Conservation (phyloP, 306 rosid species). For the Gillenia trifoliata region DNA sequence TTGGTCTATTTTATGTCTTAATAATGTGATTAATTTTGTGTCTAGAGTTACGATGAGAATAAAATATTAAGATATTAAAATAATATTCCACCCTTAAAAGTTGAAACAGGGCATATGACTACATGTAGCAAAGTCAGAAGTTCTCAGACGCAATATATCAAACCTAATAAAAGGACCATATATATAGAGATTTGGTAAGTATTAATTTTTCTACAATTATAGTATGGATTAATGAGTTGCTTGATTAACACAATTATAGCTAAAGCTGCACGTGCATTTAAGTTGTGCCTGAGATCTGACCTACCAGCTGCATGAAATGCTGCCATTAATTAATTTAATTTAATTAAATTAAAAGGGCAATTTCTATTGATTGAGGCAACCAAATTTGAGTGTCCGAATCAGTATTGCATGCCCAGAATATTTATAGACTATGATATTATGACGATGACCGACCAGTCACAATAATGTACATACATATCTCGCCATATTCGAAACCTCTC, state of each 20-base stretch:
- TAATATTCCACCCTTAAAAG: not conserved
- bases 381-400: not conserved
- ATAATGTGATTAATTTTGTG: no score
- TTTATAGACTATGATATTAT: not conserved
- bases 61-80: not conserved
- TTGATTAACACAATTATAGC: not conserved
- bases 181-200: not conserved
- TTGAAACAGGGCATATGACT: not conserved
- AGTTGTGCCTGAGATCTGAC: slow-evolving; percentile 20
- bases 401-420: not conserved
- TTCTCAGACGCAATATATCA: not conserved
- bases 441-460: slow-evolving; percentile 3
- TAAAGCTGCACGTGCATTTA: not conserved
- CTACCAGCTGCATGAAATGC: slow-evolving; percentile 10
- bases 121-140: not conserved
- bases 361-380: not conserved
- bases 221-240: not conserved
- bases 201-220: not conserved
- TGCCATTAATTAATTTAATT: not conserved
- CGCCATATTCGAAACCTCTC: not conserved
- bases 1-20: no score
- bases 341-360: not conserved
- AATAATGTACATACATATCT: not conserved
- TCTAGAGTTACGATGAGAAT: no score
- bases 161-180: not conserved